Evolutionary conservation across 106 monocot genomes (phyloP).

Genomic region (Dendrobium chrysotoxum): DNA sequence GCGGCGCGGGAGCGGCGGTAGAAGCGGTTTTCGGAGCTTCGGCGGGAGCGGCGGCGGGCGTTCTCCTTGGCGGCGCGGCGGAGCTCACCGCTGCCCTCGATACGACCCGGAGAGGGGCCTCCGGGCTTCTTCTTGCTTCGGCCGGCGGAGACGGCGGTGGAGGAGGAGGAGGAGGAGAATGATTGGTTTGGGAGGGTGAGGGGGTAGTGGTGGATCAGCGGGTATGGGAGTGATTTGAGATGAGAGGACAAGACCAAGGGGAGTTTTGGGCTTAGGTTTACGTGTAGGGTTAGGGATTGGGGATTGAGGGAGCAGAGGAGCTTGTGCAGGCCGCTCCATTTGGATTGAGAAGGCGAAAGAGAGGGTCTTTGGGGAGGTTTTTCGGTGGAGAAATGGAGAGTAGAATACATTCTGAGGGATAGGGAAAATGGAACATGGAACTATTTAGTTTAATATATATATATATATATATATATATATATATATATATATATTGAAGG

Average conservation of each 20-base stretch:
- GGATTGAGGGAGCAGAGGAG: not conserved
- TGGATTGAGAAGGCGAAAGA: not conserved
- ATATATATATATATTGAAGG: too few species aligned
- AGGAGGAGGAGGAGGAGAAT: not conserved
- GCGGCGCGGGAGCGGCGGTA: constrained; percentile 41
- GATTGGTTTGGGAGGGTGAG: constrained; percentile 4
- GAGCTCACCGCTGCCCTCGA: constrained; percentile 80
- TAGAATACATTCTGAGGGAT: not conserved
- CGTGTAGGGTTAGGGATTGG: not conserved
- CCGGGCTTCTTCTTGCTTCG: constrained; percentile 78
- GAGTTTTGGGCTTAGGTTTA: not conserved
- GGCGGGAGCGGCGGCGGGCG: constrained; percentile 54
- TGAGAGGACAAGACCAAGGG: constrained; percentile 4
- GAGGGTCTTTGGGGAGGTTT: constrained; percentile 4
- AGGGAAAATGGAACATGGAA: not conserved
- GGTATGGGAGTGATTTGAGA: not conserved
- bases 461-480: too few species aligned
- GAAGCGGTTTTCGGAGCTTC: constrained; percentile 66
- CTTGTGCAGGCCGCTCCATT: constrained; percentile 1
- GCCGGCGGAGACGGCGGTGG: constrained; percentile 43
- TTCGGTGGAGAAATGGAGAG: not conserved
- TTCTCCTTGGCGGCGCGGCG: constrained; percentile 63
- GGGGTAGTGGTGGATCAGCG: constrained; percentile 4
- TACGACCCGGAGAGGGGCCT: constrained; percentile 43
- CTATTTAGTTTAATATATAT: not conserved